Conservation (phyloP, 2,329 filamentous ascomycete genomes). For the Cryoendolithus antarcticus region DNA sequence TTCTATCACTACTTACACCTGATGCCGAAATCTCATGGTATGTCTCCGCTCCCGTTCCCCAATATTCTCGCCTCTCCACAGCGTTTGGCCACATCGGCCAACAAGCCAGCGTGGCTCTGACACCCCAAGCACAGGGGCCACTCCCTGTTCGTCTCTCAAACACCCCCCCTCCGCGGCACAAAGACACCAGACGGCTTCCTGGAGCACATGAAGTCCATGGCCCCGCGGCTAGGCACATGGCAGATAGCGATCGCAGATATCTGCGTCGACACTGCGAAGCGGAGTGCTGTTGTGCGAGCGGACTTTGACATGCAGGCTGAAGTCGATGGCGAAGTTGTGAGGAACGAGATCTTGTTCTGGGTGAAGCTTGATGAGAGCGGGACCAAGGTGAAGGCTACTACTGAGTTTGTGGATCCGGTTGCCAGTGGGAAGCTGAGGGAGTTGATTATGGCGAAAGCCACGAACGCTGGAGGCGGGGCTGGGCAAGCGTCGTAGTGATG, state of each 20-base stretch:
- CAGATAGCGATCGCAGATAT: constrained; percentile 11
- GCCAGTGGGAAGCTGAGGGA: constrained; percentile 10
- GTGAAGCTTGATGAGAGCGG: constrained; percentile 17
- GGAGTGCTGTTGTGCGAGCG: constrained; percentile 13
- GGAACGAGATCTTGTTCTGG: constrained; percentile 24
- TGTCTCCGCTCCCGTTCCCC: constrained; percentile 11
- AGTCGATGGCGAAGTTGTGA: constrained; percentile 10
- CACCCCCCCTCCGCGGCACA: constrained; percentile 13
- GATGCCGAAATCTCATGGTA: constrained; percentile 6
- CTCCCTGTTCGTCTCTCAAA: constrained; percentile 15
- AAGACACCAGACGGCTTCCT: constrained; percentile 13
- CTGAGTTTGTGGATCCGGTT: constrained; percentile 23
- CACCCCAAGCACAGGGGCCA: constrained; percentile 12
- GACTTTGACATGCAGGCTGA: constrained; percentile 18
- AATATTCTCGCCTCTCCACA: too few relatives aligned
- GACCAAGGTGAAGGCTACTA: constrained; percentile 14
- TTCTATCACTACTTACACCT: constrained; percentile 11
- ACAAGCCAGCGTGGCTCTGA: too few relatives aligned
- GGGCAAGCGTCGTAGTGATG: neutral
- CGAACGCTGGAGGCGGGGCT: neutral
- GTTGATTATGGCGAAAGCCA: constrained; percentile 1
- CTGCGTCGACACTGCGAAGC: constrained; percentile 18
- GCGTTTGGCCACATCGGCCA: too few relatives aligned
- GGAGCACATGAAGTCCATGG: constrained; percentile 14
- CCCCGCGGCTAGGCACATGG: constrained; percentile 15